Conservation (phyloP, 805 yeast species). For the Starmerella floricola region DNA sequence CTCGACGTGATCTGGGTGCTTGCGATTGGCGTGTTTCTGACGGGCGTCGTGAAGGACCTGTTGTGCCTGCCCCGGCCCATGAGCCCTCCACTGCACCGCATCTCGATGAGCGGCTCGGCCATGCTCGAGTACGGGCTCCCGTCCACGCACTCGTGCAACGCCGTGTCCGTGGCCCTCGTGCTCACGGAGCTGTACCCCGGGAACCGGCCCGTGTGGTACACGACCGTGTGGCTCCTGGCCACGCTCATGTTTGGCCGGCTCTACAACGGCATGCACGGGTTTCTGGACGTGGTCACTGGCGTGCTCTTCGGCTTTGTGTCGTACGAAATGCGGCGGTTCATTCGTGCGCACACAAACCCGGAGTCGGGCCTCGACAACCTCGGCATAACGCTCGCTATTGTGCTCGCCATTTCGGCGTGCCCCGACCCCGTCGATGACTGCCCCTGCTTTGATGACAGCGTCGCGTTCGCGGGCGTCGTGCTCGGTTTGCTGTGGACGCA, state of each 20-base stretch:
- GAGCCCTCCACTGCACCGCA: conserved; percentile 82
- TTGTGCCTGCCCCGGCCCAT: conserved; percentile 84
- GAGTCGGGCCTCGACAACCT: conserved; percentile 1
- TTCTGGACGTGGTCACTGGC: conserved; percentile 63
- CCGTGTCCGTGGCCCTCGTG: conserved; percentile 63
- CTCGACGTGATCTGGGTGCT: conserved; percentile 56
- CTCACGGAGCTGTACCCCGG: conserved; percentile 21
- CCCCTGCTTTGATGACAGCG: conserved; percentile 92
- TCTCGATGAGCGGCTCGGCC: conserved; percentile 84
- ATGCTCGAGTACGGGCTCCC: conserved; percentile 93
- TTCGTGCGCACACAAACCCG: conserved; percentile 32
- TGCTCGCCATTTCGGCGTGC: conserved; percentile 13
- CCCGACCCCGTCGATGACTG: conserved; percentile 84
- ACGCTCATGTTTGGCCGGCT: conserved; percentile 68
- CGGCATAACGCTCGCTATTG: conserved; percentile 2
- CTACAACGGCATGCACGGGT: conserved; percentile 97
- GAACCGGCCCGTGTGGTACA: conserved; percentile 4
- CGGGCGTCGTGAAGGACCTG: conserved; percentile 71
- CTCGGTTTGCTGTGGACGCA: conserved; percentile 40
- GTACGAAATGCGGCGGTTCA: conserved; percentile 31
- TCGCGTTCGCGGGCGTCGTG: conserved; percentile 77
- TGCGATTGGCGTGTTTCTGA: conserved; percentile 42
- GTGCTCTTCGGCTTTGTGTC: conserved; percentile 46
- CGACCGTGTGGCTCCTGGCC: conserved; percentile 37
- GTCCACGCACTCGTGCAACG: conserved; percentile 87